Conservation (phyloP, 2,329 filamentous ascomycete species). For the Hymenoscyphus occultus region DNA sequence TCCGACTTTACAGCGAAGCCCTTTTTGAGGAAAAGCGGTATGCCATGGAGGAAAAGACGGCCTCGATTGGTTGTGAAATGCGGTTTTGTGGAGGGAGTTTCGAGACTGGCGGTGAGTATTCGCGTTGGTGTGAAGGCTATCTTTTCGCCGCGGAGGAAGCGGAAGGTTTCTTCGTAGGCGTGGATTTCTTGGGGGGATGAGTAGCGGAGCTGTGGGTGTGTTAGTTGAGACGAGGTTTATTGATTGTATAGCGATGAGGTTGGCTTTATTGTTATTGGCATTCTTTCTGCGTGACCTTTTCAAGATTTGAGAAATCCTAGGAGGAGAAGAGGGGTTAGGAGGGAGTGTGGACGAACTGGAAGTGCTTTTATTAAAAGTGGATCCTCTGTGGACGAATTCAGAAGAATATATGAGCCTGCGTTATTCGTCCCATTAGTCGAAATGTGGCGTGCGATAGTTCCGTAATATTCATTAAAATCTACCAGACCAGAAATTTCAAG, state of each 20-base stretch:
- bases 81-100: not conserved
- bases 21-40: not conserved
- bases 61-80: not conserved
- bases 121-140: not conserved
- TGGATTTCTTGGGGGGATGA: not conserved
- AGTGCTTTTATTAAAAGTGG: not conserved
- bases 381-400: not conserved
- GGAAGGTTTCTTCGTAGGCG: not conserved
- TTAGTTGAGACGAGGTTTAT: not conserved
- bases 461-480: not conserved
- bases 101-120: not conserved
- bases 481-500: not conserved
- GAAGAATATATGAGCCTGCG: not conserved
- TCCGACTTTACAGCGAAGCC: not conserved
- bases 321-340: too few species aligned
- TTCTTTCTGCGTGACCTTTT: too few species aligned
- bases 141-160: conserved; percentile 1
- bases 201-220: not conserved
- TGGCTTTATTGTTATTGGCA: too few species aligned
- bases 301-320: too few species aligned
- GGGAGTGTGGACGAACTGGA: not conserved
- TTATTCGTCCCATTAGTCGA: not conserved
- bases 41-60: not conserved
- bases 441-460: not conserved
- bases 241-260: not conserved